Conservation (phyloP, 2,329 filamentous ascomycete genomes). For the Rhytidhysteron rufulum region DNA sequence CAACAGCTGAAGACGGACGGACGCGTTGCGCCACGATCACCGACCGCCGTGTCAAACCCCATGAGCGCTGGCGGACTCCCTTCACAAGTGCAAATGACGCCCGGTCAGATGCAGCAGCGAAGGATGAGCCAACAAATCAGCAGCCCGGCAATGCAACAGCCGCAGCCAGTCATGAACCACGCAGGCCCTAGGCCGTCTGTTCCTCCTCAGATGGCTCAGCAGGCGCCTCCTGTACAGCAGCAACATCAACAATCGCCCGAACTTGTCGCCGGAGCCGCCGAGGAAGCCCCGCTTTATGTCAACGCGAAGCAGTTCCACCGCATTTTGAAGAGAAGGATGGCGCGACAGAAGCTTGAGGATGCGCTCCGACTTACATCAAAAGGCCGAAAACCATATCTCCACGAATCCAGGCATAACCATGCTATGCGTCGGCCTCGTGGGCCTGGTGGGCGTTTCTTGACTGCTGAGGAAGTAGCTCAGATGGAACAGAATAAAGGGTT, state of each 20-base stretch:
- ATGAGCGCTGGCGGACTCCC: slow-evolving; percentile 43
- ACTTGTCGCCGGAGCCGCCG: slow-evolving; percentile 65
- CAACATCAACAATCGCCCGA: slow-evolving; percentile 76
- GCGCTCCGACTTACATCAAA: slow-evolving; percentile 88
- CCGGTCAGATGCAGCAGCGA: slow-evolving; percentile 31
- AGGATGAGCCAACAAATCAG: slow-evolving; percentile 41
- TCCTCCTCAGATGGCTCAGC: slow-evolving; percentile 48
- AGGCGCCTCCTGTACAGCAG: slow-evolving; percentile 62
- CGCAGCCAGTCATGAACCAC: slow-evolving; percentile 74
- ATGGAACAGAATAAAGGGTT: slow-evolving; percentile 57
- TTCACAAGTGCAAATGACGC: slow-evolving; percentile 37
- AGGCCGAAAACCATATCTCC: slow-evolving; percentile 92
- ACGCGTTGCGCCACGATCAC: slow-evolving; percentile 69
- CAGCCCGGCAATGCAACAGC: slow-evolving; percentile 52
- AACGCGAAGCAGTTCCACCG: slow-evolving; percentile 99
- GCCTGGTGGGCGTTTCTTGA: slow-evolving; percentile 91
- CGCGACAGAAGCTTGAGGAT: slow-evolving; percentile 89
- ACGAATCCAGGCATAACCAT: slow-evolving; percentile 96
- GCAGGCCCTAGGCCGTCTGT: slow-evolving; percentile 49
- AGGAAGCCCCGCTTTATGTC: slow-evolving; percentile 94
- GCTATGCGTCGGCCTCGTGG: slow-evolving; percentile 94
- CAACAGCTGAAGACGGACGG: slow-evolving; percentile 65
- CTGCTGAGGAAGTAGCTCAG: slow-evolving; percentile 88
- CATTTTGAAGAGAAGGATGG: slow-evolving; percentile 89
- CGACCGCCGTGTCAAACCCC: slow-evolving; percentile 62